Conservation (phyloP, 192 early-diverging fungal species). For the Haplosporangium gracile region DNA sequence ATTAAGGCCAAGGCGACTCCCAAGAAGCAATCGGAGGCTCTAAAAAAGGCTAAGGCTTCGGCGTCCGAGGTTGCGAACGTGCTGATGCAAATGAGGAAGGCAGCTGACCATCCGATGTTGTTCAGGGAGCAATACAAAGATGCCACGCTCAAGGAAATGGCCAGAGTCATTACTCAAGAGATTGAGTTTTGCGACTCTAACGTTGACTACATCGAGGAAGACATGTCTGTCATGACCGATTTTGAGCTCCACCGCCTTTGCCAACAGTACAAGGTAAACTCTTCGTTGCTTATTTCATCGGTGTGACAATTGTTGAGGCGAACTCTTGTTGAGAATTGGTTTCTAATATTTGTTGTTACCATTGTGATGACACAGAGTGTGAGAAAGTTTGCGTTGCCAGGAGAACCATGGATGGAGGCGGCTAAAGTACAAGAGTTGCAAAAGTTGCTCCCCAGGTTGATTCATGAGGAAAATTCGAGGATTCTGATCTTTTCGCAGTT, state of each 20-base stretch:
- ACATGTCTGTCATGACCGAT: slow-evolving; percentile 90
- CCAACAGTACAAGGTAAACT: slow-evolving; percentile 63
- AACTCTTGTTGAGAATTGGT: background rate
- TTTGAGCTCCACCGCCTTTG: slow-evolving; percentile 87
- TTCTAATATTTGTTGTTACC: background rate
- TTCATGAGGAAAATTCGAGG: slow-evolving; percentile 59
- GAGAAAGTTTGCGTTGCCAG: slow-evolving; percentile 58
- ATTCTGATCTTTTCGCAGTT: slow-evolving; percentile 90
- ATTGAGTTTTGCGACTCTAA: slow-evolving; percentile 81
- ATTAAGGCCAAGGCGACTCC: slow-evolving; percentile 21
- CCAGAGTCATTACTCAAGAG: slow-evolving; percentile 77
- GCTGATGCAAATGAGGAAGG: slow-evolving; percentile 89
- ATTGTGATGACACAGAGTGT: slow-evolving; percentile 40
- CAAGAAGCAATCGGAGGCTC: slow-evolving; percentile 24
- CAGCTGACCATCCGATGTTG: slow-evolving; percentile 87
- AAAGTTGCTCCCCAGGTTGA: slow-evolving; percentile 65
- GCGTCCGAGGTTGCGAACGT: slow-evolving; percentile 63
- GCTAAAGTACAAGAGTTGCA: slow-evolving; percentile 80
- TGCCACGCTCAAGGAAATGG: slow-evolving; percentile 71
- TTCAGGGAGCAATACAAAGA: slow-evolving; percentile 74
- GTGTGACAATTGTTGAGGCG: background rate
- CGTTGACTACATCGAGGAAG: slow-evolving; percentile 82
- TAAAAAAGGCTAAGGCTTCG: slow-evolving; percentile 1
- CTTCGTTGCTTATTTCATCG: background rate
- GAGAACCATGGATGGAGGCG: slow-evolving; percentile 75